Evolutionary conservation across 2,329 filamentous ascomycete species (phyloP).

Genomic region (Pestalotiopsis sp.): DNA sequence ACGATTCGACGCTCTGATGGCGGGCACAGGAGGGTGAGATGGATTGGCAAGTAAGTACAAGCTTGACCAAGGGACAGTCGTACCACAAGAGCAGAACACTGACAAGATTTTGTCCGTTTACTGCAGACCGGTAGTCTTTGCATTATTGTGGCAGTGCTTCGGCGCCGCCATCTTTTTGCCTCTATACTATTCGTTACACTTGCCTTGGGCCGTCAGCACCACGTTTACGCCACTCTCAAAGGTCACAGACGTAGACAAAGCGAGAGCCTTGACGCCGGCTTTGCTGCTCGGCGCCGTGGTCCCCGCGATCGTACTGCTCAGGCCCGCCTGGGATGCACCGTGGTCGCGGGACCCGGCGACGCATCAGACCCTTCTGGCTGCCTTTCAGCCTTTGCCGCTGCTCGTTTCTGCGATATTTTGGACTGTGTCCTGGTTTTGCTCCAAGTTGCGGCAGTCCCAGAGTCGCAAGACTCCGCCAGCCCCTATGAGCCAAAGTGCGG

Average conservation of each 20-base stretch:
- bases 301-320: constrained; percentile 21
- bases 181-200: constrained; percentile 24
- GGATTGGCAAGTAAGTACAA: constrained; percentile 18
- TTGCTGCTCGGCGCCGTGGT: constrained; percentile 25
- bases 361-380: constrained; percentile 25
- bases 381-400: constrained; percentile 20
- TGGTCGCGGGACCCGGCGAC: constrained; percentile 15
- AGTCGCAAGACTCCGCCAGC: too few relatives aligned
- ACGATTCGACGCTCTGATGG: constrained; percentile 14
- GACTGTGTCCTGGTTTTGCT: neutral
- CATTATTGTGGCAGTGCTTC: constrained; percentile 23
- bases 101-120: too few relatives aligned
- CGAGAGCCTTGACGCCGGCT: constrained; percentile 21
- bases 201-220: constrained; percentile 20
- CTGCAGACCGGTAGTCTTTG: constrained; percentile 24
- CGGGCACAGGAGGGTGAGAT: constrained; percentile 19
- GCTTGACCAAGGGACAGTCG: neutral
- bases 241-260: constrained; percentile 18
- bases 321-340: constrained; percentile 25
- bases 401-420: neutral
- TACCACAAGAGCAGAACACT: neutral
- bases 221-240: constrained; percentile 7
- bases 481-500: neutral
- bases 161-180: constrained; percentile 27
- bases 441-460: too few relatives aligned